These are phyloP conservation scores for Colletotrichum sp. DNA, from an alignment of 2,329 filamentous ascomycete species.

Conservation along the genomic window DNA sequence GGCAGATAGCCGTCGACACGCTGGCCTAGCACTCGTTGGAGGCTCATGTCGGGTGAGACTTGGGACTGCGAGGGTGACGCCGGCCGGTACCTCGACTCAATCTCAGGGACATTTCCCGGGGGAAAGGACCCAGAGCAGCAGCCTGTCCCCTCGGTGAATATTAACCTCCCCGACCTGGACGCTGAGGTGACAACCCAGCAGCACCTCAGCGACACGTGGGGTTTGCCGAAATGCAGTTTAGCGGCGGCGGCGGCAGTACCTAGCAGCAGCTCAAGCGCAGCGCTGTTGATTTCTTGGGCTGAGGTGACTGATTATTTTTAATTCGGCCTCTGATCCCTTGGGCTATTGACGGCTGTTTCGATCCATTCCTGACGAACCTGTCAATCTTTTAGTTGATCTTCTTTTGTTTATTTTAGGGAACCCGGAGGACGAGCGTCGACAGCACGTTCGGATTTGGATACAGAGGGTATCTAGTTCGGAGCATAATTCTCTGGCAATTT, in stretches of 20 bases:
- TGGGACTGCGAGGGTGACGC: not conserved
- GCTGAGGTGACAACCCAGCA: not conserved
- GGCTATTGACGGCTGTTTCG: not conserved
- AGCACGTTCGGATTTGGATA: not conserved
- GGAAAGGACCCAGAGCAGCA: not conserved
- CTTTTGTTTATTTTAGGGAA: not conserved
- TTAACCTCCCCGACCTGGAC: not conserved
- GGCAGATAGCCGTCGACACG: not conserved
- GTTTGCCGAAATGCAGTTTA: constrained; percentile 15
- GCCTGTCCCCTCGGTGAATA: constrained; percentile 12
- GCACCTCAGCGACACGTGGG: constrained; percentile 13
- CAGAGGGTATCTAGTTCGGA: not conserved
- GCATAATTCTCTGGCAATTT: not conserved
- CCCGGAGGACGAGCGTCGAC: not conserved
- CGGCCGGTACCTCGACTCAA: not conserved
- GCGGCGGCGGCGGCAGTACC: not conserved
- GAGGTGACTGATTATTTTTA: not conserved
- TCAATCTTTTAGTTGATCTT: not conserved
- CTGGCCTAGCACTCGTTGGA: not conserved
- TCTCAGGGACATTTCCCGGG: constrained; percentile 6
- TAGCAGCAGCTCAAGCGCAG: not conserved
- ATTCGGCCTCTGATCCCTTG: not conserved
- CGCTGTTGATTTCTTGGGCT: not conserved
- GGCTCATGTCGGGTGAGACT: not conserved
- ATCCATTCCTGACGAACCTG: not conserved